Conservation (phyloP, 106 monocot species). For the Iris macrosiphon region DNA sequence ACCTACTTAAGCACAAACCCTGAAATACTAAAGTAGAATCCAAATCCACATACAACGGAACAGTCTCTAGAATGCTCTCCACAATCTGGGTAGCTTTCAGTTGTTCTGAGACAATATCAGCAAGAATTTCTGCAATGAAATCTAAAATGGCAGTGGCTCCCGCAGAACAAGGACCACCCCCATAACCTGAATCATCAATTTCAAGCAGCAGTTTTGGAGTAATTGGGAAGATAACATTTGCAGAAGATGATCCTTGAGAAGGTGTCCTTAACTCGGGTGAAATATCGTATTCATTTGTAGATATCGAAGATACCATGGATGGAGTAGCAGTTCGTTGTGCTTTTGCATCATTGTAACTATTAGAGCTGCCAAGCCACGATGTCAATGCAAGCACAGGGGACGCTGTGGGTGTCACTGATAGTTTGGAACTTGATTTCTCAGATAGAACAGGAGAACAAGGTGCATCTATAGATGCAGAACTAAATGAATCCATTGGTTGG, state of each 20-base stretch:
- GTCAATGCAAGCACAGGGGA: slow-evolving; percentile 69
- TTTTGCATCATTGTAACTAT: slow-evolving; percentile 45
- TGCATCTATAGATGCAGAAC: slow-evolving; percentile 27
- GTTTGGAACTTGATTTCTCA: slow-evolving; percentile 63
- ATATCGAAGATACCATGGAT: slow-evolving; percentile 58
- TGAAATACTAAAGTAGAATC: slow-evolving; percentile 87
- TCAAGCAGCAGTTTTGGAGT: slow-evolving; percentile 64
- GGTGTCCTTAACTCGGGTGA: slow-evolving; percentile 39
- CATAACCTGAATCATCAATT: slow-evolving; percentile 89
- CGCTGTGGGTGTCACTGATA: slow-evolving; percentile 35
- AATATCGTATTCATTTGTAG: slow-evolving; percentile 54
- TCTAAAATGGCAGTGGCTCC: slow-evolving; percentile 87
- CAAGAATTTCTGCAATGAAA: slow-evolving; percentile 87
- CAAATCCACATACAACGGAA: slow-evolving; percentile 69
- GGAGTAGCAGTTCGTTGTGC: slow-evolving; percentile 34
- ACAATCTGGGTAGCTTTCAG: slow-evolving; percentile 69
- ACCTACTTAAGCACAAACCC: slow-evolving; percentile 84
- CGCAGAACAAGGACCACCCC: slow-evolving; percentile 90
- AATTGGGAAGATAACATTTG: slow-evolving; percentile 57
- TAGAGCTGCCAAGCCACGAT: slow-evolving; percentile 69
- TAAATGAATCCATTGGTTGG: slow-evolving; percentile 31
- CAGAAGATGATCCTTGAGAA: slow-evolving; percentile 31
- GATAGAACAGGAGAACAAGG: slow-evolving; percentile 68
- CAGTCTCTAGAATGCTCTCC: slow-evolving; percentile 76
- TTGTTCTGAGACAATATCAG: slow-evolving; percentile 83